These are phyloP conservation scores for Microthlaspi erraticum DNA, from an alignment of 345 rosid genomes.

Conservation along the genomic window DNA sequence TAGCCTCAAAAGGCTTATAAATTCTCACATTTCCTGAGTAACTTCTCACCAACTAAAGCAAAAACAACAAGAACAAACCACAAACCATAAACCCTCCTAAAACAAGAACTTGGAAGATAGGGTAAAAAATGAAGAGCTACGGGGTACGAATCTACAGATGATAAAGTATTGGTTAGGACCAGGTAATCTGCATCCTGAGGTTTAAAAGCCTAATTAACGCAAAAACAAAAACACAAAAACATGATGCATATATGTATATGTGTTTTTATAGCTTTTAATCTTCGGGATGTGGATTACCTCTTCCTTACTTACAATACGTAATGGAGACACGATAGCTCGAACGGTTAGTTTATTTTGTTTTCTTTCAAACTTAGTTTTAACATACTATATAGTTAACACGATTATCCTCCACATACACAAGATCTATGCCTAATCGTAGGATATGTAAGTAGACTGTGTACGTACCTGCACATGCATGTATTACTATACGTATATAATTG, in stretches of 20 bases:
- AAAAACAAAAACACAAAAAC: background rate
- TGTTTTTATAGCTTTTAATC: conserved; percentile 25
- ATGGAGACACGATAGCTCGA: background rate
- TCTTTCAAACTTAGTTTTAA: background rate
- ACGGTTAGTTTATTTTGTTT: conserved; percentile 23
- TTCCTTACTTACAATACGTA: conserved; percentile 41
- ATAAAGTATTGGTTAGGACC: conserved; percentile 42
- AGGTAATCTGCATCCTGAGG: conserved; percentile 54
- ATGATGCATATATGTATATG: background rate
- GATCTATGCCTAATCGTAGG: background rate
- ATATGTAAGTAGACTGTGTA: background rate
- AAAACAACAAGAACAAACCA: conserved; percentile 12
- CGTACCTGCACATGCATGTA: conserved; percentile 2
- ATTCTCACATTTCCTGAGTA: conserved; percentile 12
- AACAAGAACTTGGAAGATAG: conserved; percentile 3
- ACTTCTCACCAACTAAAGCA: conserved; percentile 19
- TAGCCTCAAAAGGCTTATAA: conserved; percentile 28
- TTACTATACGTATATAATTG: background rate
- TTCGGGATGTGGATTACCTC: conserved; percentile 52
- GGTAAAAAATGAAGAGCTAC: conserved; percentile 2
- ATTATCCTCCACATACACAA: background rate
- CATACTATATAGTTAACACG: background rate
- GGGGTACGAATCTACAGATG: background rate
- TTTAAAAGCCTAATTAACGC: conserved; percentile 24
- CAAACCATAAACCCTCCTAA: background rate